Evolutionary conservation across 2,329 filamentous ascomycete species (phyloP), one percentile per base, ranked within the genome.

Genomic region (Periconia sp.): DNA sequence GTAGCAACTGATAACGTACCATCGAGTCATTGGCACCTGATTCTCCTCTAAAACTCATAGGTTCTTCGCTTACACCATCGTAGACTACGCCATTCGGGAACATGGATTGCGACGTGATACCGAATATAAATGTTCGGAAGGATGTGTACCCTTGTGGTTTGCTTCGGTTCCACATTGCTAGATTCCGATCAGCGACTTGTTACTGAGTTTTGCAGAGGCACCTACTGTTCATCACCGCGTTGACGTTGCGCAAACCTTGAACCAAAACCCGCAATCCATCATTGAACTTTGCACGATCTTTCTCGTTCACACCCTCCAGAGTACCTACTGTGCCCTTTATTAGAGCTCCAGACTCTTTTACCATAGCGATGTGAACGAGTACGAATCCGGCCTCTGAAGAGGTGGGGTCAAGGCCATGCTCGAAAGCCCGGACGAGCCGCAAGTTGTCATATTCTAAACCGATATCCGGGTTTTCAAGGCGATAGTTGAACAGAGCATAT

Each of bases 81-180:
- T 97, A 97, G 45, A 96, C 76, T 8, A 97, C 93, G 9, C 93
- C 93, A 58, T 92, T 80, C 9, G 92, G 92, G 75, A 97, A 97
- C 92, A 97, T 96, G 66, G 86, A 88, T 76, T 97, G 92, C 45
- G 85, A 89, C 1, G 91, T 95, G 75, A 97, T 96, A 64, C 93
- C 93, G 69, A 96, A 96, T 77, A 97, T 97, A 79, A 97, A 97
- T 11, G 93, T 96, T 41, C 92, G 89, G 84, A 96, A 97, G 62
- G 85, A 88, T 54, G 89, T 91, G 77, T 97, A 97, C 61, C 91
- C 85, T 17, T 83, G 82, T 2, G 92, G 92, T 64, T 90, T 89
- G 52, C 90, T 94, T 73, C 92, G 90, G 55, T 82, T 82, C 93
- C 92, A 97, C 93, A 97, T 97, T 43, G 80, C 83, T 85, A 48